phyloP scores from a whole-genome alignment of 2,329 filamentous ascomycete species.

The Fonsecaea erecta region DNA sequence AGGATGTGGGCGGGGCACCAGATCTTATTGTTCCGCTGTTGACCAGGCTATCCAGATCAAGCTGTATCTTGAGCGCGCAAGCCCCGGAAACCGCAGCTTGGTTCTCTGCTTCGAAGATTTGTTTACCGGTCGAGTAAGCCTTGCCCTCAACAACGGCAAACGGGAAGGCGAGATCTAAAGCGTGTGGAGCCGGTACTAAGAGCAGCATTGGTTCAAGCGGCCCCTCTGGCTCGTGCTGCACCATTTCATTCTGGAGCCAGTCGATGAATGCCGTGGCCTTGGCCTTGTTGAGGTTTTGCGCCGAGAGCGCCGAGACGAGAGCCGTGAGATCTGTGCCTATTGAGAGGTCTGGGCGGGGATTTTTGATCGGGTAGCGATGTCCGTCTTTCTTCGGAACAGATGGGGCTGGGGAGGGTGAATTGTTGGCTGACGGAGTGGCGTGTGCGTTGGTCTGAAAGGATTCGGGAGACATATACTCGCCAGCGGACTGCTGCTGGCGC shows the following conservation, averaged over 20 bases:
- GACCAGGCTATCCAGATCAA: slow-evolving; percentile 10
- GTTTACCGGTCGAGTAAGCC: slow-evolving; percentile 32
- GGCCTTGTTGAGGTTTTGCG: not conserved
- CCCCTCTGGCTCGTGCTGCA: slow-evolving; percentile 6
- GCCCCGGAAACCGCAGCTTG: slow-evolving; percentile 33
- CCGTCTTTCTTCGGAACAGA: not conserved
- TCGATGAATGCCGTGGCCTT: slow-evolving; percentile 1
- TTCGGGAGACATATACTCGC: slow-evolving; percentile 9
- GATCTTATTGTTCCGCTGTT: not conserved
- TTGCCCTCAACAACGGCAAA: slow-evolving; percentile 32
- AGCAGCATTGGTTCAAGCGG: slow-evolving; percentile 13
- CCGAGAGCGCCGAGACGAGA: not conserved
- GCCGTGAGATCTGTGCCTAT: slow-evolving; percentile 7
- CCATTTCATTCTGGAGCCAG: not conserved
- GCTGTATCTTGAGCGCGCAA: slow-evolving; percentile 19
- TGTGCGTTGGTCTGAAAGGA: slow-evolving; percentile 7
- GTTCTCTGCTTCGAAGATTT: slow-evolving; percentile 32
- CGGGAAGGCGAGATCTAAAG: slow-evolving; percentile 28
- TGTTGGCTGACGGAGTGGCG: slow-evolving; percentile 5
- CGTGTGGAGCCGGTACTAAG: slow-evolving; percentile 7
- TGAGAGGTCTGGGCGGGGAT: slow-evolving; percentile 17
- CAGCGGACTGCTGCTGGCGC: slow-evolving; percentile 15
- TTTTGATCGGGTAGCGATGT: slow-evolving; percentile 14
- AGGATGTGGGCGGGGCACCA: not conserved
- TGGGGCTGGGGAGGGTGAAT: not conserved